phyloP scores from a whole-genome alignment of 495 filamentous ascomycete genomes.

The Massariosphaeria phaeospora region DNA sequence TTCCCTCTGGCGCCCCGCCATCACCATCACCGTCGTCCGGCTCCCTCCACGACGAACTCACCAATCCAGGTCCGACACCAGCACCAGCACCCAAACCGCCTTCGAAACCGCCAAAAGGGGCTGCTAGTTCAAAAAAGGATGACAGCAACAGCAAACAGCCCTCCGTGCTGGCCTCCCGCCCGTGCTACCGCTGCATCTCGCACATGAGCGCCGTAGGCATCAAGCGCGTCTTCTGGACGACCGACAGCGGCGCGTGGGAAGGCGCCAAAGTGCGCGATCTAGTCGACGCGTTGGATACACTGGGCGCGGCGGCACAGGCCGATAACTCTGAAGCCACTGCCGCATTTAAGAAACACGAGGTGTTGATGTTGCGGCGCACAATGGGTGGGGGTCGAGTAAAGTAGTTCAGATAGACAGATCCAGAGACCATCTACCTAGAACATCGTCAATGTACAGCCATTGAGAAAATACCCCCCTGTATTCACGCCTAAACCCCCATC shows the following conservation, averaged over 20 bases:
- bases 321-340: constrained; percentile 19
- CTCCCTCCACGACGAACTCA: constrained; percentile 48
- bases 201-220: constrained; percentile 51
- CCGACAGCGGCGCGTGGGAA: constrained; percentile 46
- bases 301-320: constrained; percentile 20
- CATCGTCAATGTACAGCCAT: too few species aligned
- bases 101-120: background rate
- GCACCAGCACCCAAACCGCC: background rate
- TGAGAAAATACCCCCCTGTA: too few species aligned
- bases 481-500: too few species aligned
- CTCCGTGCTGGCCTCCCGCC: constrained; percentile 39
- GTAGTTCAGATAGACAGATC: too few species aligned
- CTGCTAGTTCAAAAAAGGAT: background rate
- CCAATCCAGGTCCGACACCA: background rate
- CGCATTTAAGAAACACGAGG: constrained; percentile 45
- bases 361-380: constrained; percentile 44
- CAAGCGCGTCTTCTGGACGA: constrained; percentile 53
- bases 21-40: constrained; percentile 24
- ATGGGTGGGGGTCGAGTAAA: too few species aligned
- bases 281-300: constrained; percentile 43
- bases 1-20: background rate
- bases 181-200: constrained; percentile 50
- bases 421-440: too few species aligned
- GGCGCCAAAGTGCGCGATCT: constrained; percentile 49
- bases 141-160: constrained; percentile 7